Evolutionary conservation across 2,329 filamentous ascomycete genomes (phyloP), one percentile per base, ranked within the genome.

Genomic region (Sporothrix humicola): DNA sequence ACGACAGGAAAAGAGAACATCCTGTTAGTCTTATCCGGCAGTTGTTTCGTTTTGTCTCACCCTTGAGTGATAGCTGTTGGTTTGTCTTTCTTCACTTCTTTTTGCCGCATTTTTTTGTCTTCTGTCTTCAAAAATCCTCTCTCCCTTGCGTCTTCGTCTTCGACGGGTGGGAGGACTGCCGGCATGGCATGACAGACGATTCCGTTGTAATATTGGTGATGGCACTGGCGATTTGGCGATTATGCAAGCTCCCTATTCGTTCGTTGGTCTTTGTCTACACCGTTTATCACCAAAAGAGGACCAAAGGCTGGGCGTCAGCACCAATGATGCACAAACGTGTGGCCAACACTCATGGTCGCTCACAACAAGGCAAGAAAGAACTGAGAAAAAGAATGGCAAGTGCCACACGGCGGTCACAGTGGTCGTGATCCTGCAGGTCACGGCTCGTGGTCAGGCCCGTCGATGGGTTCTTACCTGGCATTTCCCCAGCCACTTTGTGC

Each of bases 401-500:
- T 48, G 48, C 12, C 48, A 17, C 15, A 17, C 7, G 13, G 48
- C 17, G 48, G 10, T 50, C 48, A 50, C 48, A 17, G 48, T 17
- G 48, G 48, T 50, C 48, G 31, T 37, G 31, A 7, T 37, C 31
- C 31, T 37, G 31, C 48, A 52, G 48, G 23, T 26, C n/a, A 37
- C 56, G 56, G 56, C 56, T 59, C 23, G 56, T 59, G 56, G 56
- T 59, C 56, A 59, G 20, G 31, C 31, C 31, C 4, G 31, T 37
- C 31, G 7, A 37, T 5, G 4, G 31, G 4, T 37, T 37, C 37
- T 46, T 7, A n/a, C 5, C 31, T 17, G 15, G 9, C n/a, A 6
- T 65, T 46, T 12, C 58, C 42, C 61, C 61, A 65, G 61, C 61
- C 61, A 65, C 48, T 65, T 65, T 42, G 61, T 65, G 61, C 61